phyloP scores from a whole-genome alignment of 139 green algal genomes.

The Picochlorum sp. region DNA sequence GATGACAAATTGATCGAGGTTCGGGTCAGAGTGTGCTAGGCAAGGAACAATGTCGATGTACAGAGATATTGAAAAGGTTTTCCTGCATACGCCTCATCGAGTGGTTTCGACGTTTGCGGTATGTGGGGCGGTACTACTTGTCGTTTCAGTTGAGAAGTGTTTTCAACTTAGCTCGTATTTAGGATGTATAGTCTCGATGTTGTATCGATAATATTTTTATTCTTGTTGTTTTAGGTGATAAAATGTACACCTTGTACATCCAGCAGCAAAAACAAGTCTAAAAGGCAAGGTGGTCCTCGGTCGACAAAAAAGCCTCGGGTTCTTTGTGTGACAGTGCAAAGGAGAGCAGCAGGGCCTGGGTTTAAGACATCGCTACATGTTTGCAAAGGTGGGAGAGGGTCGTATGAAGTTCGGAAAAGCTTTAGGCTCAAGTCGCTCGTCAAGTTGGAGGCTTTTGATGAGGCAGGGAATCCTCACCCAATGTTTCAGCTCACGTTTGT shows the following conservation, averaged over 20 bases:
- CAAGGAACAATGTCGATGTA: slow-evolving; percentile 4
- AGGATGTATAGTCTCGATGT: too few species aligned
- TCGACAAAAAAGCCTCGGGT: slow-evolving; percentile 31
- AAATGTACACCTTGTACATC: slow-evolving; percentile 9
- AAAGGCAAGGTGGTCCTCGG: neutral
- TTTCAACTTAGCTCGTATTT: too few species aligned
- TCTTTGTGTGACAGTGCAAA: slow-evolving; percentile 37
- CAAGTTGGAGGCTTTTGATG: slow-evolving; percentile 22
- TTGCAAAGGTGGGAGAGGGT: slow-evolving; percentile 16
- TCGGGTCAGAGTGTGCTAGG: neutral
- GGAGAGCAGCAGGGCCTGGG: slow-evolving; percentile 18
- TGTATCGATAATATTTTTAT: too few species aligned
- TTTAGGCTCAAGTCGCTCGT: slow-evolving; percentile 25
- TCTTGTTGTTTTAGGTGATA: slow-evolving; percentile 4
- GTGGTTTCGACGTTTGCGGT: slow-evolving; percentile 28
- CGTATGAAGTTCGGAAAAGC: slow-evolving; percentile 29
- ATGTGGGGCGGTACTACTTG: too few species aligned
- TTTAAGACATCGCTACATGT: slow-evolving; percentile 38
- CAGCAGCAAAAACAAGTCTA: neutral
- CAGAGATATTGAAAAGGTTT: slow-evolving; percentile 25
- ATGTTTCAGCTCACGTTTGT: slow-evolving; percentile 24
- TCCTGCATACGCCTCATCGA: slow-evolving; percentile 21
- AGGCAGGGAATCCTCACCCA: neutral
- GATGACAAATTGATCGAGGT: too few species aligned
- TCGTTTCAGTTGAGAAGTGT: neutral